phyloP scores from a whole-genome alignment of 345 rosid species.

The Litchi chinensis region DNA sequence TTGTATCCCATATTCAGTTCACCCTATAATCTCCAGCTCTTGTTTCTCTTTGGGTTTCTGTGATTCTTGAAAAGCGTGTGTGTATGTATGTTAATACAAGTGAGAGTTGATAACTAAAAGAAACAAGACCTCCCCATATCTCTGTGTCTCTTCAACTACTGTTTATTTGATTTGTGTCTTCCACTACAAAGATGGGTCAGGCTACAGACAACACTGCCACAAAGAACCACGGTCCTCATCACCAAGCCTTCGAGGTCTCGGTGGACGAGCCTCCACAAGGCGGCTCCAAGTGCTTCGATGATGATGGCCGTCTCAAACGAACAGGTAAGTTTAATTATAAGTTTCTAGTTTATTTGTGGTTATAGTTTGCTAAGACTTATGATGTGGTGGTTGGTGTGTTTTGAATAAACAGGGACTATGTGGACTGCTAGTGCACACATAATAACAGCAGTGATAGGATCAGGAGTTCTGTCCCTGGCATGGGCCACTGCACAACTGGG shows the following conservation, averaged over 20 bases:
- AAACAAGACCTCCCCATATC: not conserved
- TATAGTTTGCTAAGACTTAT: too few relatives aligned
- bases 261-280: conserved; percentile 37
- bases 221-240: conserved; percentile 20
- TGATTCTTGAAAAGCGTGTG: not conserved
- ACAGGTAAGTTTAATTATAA: conserved; percentile 45
- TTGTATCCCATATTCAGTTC: not conserved
- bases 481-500: conserved; percentile 59
- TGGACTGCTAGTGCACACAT: conserved; percentile 55
- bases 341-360: too few relatives aligned
- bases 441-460: conserved; percentile 55
- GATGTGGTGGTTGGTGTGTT: not conserved
- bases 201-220: conserved; percentile 4
- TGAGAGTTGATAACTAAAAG: not conserved
- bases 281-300: conserved; percentile 68
- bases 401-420: conserved; percentile 29
- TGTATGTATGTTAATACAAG: not conserved
- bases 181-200: conserved; percentile 31
- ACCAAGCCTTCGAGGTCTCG: conserved; percentile 40
- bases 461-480: conserved; percentile 49
- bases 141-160: too few relatives aligned
- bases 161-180: not conserved
- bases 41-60: conserved; percentile 17
- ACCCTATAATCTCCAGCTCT: not conserved
- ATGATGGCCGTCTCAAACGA: conserved; percentile 73